These are phyloP conservation scores for Fusarium sp. DNA, from an alignment of 2,329 filamentous ascomycete genomes.

Conservation along the genomic window DNA sequence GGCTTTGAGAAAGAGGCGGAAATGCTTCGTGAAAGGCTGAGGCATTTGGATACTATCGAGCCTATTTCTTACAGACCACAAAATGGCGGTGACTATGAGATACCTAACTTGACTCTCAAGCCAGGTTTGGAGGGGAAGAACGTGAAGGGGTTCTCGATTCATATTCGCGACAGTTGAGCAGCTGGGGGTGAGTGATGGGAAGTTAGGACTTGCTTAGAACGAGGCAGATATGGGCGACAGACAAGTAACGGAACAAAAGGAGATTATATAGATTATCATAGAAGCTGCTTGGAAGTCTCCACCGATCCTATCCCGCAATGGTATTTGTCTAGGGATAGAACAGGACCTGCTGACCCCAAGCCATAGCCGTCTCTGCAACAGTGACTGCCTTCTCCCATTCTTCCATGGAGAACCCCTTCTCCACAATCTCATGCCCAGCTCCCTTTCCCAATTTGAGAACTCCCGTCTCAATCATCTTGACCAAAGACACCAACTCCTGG, in stretches of 20 bases:
- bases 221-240: neutral
- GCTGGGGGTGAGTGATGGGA: neutral
- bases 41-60: neutral
- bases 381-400: slow-evolving; percentile 24
- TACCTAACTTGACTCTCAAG: slow-evolving; percentile 4
- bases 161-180: neutral
- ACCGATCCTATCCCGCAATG: too few species aligned
- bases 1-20: neutral
- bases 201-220: rapidly evolving
- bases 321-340: neutral
- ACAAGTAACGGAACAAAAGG: neutral
- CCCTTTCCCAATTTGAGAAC: slow-evolving; percentile 22
- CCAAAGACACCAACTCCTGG: slow-evolving; percentile 5
- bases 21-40: slow-evolving; percentile 6
- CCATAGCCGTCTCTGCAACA: slow-evolving; percentile 4
- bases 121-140: neutral
- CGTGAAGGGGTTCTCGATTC: neutral
- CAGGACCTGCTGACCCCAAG: slow-evolving; percentile 34
- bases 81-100: slow-evolving; percentile 25
- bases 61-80: slow-evolving; percentile 11
- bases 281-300: neutral
- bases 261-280: neutral
- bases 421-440: slow-evolving; percentile 27
- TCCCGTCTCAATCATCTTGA: slow-evolving; percentile 28
- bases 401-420: neutral